Evolutionary conservation across 768 basidiomycete genomes (phyloP), one percentile per base, ranked within the genome.

Genomic region (Termitomyces sp.): DNA sequence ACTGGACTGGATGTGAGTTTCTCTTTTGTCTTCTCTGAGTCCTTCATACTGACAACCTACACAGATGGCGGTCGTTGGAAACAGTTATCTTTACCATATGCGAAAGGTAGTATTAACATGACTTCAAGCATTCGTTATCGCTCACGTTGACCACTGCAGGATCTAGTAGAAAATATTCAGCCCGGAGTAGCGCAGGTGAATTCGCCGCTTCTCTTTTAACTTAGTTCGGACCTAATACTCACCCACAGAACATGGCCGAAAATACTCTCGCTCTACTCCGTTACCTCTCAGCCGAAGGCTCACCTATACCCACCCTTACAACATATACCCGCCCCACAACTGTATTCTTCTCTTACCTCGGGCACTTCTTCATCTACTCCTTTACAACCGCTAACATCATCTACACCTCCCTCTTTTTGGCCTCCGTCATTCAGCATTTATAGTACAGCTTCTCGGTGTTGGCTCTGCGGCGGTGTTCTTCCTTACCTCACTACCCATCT

Each of bases 1-100:
- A 90, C 94, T 0, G 96, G 96, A 12, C 72, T 98, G 22, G 96
- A 98, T 70, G 92, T 91, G 66, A 39, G 16, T 8, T 27, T 27
- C 7, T n/a, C 20, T 40, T 16, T 10, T 14, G 10, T 66, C 86
- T 73, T 18, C 18, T 45, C 14, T 22, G 71, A 39, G 5, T 22
- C 47, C 22, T 22, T 44, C 20, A 54, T 42, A 47, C 59, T 56
- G 36, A 45, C 49, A 50, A 12, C 47, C n/a, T 32, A 32, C 24
- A n/a, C 62, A 93, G 91, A 93, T 96, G 82, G 95, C 95, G 0
- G 75, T 96, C 27, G 86, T 96, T 3, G 91, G 93, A 14, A 91
- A 96, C 71, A 91, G 91, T 64, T 98, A 97, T 69, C 76, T 93
- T 53, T 98, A 97, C 68, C 95, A 98, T 71, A 98, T 93, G 75